These are phyloP conservation scores for Podosphaera aphanis DNA, from an alignment of 2,329 filamentous ascomycete genomes.

Conservation along the genomic window DNA sequence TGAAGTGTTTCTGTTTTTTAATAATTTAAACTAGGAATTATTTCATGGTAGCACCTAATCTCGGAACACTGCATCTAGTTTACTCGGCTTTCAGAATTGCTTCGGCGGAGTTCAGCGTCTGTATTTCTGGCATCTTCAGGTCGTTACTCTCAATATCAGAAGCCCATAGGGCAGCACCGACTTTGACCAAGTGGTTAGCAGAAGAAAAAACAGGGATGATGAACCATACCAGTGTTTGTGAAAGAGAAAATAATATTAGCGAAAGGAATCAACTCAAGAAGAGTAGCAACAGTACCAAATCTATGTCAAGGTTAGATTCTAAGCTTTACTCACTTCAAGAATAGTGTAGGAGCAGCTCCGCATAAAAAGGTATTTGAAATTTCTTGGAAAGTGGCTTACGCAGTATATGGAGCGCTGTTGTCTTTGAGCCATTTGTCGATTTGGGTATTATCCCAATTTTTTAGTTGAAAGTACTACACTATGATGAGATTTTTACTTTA, in stretches of 20 bases:
- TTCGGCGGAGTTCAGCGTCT: constrained; percentile 4
- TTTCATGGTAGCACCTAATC: background rate
- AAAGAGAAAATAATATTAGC: constrained; percentile 68
- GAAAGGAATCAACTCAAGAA: constrained; percentile 69
- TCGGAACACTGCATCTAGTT: background rate
- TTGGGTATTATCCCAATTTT: constrained; percentile 48
- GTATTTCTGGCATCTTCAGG: constrained; percentile 11
- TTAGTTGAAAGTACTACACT: constrained; percentile 70
- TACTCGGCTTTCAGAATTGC: background rate
- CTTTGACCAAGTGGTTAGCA: constrained; percentile 21
- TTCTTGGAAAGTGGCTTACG: constrained; percentile 27
- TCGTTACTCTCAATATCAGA: constrained; percentile 45
- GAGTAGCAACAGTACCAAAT: constrained; percentile 48
- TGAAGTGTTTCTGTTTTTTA: background rate
- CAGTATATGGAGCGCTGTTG: constrained; percentile 55
- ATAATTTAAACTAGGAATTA: background rate
- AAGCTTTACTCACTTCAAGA: background rate
- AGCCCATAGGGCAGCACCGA: constrained; percentile 86
- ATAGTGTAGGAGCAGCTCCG: background rate
- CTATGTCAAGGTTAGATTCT: constrained; percentile 23
- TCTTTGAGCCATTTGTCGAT: constrained; percentile 44
- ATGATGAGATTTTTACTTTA: constrained; percentile 2
- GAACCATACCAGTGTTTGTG: constrained; percentile 47
- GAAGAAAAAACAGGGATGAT: background rate
- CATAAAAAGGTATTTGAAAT: background rate